phyloP scores from a whole-genome alignment of 208 protist genomes.

The Entamoeba invadens region DNA sequence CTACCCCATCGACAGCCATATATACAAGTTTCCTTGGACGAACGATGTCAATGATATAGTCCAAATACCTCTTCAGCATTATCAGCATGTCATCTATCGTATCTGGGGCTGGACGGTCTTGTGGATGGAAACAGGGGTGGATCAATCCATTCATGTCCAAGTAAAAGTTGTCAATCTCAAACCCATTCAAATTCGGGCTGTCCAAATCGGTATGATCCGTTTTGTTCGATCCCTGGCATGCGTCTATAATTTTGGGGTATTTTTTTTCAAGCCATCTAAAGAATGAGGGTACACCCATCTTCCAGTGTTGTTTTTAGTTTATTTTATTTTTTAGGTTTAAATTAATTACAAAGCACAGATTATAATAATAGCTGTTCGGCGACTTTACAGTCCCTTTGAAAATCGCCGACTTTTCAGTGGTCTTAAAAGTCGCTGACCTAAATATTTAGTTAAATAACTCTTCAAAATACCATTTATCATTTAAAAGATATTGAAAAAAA shows the following conservation, averaged over 20 bases:
- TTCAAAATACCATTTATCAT: no score
- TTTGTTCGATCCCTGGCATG: neutral
- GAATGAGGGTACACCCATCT: constrained; percentile 25
- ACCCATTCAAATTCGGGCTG: neutral
- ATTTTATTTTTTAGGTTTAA: no score
- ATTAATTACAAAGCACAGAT: no score
- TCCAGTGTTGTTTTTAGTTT: neutral
- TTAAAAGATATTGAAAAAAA: no score
- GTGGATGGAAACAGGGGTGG: constrained; percentile 92
- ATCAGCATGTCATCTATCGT: constrained; percentile 51
- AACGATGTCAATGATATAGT: constrained; percentile 77
- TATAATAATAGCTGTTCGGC: no score
- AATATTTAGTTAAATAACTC: no score
- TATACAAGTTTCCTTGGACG: constrained; percentile 59
- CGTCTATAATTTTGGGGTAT: constrained; percentile 73
- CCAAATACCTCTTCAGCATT: constrained; percentile 68
- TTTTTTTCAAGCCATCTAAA: constrained; percentile 49
- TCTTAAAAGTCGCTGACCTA: no score
- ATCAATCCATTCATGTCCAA: constrained; percentile 84
- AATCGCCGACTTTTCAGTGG: no score
- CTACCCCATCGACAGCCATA: constrained; percentile 33
- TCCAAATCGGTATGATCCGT: neutral
- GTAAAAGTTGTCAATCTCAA: constrained; percentile 3
- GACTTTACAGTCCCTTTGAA: no score
- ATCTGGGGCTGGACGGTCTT: constrained; percentile 56